Evolutionary conservation across 345 rosid genomes (phyloP).

Genomic region (Noccaea bulbosa): DNA sequence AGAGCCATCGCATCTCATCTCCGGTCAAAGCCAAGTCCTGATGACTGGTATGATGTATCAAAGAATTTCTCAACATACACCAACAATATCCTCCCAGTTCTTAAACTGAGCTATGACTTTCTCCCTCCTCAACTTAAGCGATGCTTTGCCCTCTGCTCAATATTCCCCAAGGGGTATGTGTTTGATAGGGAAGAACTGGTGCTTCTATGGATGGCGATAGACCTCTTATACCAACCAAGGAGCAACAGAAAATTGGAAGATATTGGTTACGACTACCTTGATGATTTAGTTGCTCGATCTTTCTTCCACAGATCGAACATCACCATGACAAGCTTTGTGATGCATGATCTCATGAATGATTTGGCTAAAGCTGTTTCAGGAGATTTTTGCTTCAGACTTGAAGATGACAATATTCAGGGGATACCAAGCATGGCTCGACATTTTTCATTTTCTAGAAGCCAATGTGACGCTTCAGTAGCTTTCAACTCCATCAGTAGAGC

Average conservation of each 20-base stretch:
- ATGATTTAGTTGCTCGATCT: constrained; percentile 33
- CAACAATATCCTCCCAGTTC: constrained; percentile 33
- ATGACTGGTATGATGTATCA: constrained; percentile 40
- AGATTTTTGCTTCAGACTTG: constrained; percentile 47
- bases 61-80: constrained; percentile 36
- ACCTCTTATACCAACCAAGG: constrained; percentile 45
- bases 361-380: constrained; percentile 47
- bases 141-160: constrained; percentile 48
- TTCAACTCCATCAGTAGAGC: constrained; percentile 37
- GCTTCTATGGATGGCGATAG: constrained; percentile 50
- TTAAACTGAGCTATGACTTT: constrained; percentile 41
- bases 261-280: constrained; percentile 40
- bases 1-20: constrained; percentile 45
- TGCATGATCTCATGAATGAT: constrained; percentile 55
- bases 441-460: constrained; percentile 49
- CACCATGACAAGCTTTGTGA: constrained; percentile 39
- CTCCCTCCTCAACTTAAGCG: constrained; percentile 46
- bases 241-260: constrained; percentile 40
- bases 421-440: constrained; percentile 42
- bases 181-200: constrained; percentile 40
- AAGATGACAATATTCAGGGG: constrained; percentile 30
- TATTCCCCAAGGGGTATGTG: constrained; percentile 46
- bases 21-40: constrained; percentile 25
- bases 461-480: constrained; percentile 40
- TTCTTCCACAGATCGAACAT: constrained; percentile 34